Evolutionary conservation across 129 eudicot species (phyloP), one percentile per base, ranked within the genome.

Genomic region (Saposhnikovia divaricata): DNA sequence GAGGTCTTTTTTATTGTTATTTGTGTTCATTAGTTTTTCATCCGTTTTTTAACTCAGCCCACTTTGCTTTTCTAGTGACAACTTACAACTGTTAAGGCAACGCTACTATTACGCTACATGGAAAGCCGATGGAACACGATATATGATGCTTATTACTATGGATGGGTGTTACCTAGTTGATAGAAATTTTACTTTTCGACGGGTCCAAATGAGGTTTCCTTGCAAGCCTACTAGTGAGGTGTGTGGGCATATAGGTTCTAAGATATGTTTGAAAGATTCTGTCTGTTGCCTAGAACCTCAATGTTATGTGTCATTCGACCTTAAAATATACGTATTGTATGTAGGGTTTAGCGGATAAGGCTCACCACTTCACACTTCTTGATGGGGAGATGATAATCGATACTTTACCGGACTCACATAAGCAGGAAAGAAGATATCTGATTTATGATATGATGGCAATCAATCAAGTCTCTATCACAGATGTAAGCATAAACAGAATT

Each of bases 71-170:
- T 89, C 83, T 91, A 96, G 99, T 87, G 99, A 92, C 72, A 96
- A 96, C 77, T 83, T 96, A 82, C 97, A 96, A 77, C 85, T 96
- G 85, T 87, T 96, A 82, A 84, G 98, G 82, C 99, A 96, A 76
- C 98, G 99, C 31, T 96, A 92, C 84, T 96, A 96, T 81, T 96
- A 96, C 77, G 95, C 99, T 34, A 96, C 99, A 39, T 96, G 99
- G 99, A 96, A 96, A 86, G 99, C 99, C 66, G 99, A 96, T 89
- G 99, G 99, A 55, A 96, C 99, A 51, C 90, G 99, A 88, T 96
- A 96, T 81, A 96, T 96, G 99, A 86, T 96, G 97, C 80, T 96
- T 72, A 93, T 96, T 42, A 92, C 95, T 2, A 85, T 89, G 85
- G 99, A 96, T 81, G 99, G 99, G 40, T 92, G 98, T 78, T 96